phyloP scores from a whole-genome alignment of 495 filamentous ascomycete species.

The Polyplosphaeria fusca region DNA sequence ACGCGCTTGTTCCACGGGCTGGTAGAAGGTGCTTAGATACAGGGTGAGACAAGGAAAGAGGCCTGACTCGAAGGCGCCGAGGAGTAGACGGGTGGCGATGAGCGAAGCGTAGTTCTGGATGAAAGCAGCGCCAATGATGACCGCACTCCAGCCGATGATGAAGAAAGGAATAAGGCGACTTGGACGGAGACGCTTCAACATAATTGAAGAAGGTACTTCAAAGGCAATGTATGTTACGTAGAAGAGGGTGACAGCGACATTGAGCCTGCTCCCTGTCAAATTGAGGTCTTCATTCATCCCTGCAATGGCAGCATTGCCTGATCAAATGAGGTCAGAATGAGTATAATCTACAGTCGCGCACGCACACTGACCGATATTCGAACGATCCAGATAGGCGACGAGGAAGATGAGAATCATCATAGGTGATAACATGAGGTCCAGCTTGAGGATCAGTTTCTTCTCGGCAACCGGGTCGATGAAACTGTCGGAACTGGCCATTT shows the following conservation, averaged over 20 bases:
- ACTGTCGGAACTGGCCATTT: no score
- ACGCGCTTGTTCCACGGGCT: neutral
- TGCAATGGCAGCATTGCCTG: slow-evolving; percentile 40
- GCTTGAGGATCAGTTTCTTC: slow-evolving; percentile 5
- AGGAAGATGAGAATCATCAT: slow-evolving; percentile 2
- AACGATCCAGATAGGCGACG: slow-evolving; percentile 4
- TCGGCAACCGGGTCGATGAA: slow-evolving; percentile 9
- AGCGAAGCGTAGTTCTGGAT: slow-evolving; percentile 15
- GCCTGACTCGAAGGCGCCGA: slow-evolving; percentile 11
- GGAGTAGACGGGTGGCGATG: slow-evolving; percentile 12
- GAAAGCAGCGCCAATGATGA: slow-evolving; percentile 17
- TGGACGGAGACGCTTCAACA: slow-evolving; percentile 7
- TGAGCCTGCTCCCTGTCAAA: slow-evolving; percentile 30
- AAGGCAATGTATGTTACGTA: slow-evolving; percentile 11
- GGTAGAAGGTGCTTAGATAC: slow-evolving; percentile 15
- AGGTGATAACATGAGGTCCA: slow-evolving; percentile 8
- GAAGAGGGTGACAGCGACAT: slow-evolving; percentile 36
- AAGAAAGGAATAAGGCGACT: neutral
- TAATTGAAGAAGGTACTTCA: slow-evolving; percentile 4
- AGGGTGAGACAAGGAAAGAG: slow-evolving; percentile 3
- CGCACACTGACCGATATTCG: neutral
- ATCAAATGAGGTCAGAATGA: neutral
- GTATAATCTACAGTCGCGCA: neutral
- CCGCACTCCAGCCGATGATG: slow-evolving; percentile 4
- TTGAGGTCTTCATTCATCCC: slow-evolving; percentile 35